phyloP scores from a whole-genome alignment of 768 basidiomycete genomes.

The Termitomyces heimii region DNA sequence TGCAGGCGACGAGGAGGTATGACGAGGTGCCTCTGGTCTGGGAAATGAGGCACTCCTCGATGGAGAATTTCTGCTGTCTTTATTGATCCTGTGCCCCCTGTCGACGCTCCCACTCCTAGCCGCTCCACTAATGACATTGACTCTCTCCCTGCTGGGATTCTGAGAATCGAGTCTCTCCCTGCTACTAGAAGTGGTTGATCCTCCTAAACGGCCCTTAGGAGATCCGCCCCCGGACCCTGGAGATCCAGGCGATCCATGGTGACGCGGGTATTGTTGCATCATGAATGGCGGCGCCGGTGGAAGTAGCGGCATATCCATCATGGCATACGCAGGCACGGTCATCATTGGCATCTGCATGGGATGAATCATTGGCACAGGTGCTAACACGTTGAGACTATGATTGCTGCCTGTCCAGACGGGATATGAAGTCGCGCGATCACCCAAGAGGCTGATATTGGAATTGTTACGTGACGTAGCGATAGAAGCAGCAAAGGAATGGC shows the following conservation, averaged over 20 bases:
- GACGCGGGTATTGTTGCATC: constrained; percentile 52
- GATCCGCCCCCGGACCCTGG: constrained; percentile 24
- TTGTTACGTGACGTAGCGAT: constrained; percentile 27
- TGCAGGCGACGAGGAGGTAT: constrained; percentile 14
- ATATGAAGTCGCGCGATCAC: constrained; percentile 25
- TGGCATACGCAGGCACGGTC: constrained; percentile 35
- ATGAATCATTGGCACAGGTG: constrained; percentile 23
- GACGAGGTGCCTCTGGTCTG: constrained; percentile 13
- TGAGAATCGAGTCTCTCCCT: constrained; percentile 16
- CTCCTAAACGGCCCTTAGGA: constrained; percentile 24
- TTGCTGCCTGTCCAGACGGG: constrained; percentile 35
- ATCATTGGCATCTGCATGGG: constrained; percentile 25
- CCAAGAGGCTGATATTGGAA: constrained; percentile 13
- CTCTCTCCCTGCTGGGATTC: constrained; percentile 23
- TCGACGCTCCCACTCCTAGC: constrained; percentile 6
- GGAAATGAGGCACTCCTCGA: constrained; percentile 21
- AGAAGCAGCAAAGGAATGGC: constrained; percentile 32
- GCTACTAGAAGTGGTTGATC: constrained; percentile 27
- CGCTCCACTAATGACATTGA: constrained; percentile 13
- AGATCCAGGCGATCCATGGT: constrained; percentile 23
- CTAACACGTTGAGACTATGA: constrained; percentile 29
- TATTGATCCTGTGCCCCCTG: not conserved
- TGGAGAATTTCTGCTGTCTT: constrained; percentile 2
- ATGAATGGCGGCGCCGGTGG: constrained; percentile 75
- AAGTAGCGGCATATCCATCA: constrained; percentile 62